Percentiles rank a stretch among this genome's conserved stretches.
Conservation (phyloP, 2,329 filamentous ascomycete species). For the Helicocarpus griseus region DNA sequence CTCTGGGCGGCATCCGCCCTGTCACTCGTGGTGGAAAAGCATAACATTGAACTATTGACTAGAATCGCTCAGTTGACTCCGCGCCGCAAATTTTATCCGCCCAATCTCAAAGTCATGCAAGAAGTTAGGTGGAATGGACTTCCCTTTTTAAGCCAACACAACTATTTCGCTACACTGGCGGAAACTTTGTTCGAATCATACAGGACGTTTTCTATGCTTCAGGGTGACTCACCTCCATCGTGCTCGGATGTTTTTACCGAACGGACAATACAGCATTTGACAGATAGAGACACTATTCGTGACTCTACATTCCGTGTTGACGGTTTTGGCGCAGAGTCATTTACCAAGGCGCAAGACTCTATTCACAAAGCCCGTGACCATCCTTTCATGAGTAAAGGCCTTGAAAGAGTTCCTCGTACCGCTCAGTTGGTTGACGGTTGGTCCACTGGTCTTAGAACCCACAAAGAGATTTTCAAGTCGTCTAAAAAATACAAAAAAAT, state of each 20-base stretch:
- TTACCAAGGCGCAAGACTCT: neutral
- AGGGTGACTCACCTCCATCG: neutral
- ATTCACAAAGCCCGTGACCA: slow-evolving; percentile 9
- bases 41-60: slow-evolving; percentile 27
- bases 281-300: neutral
- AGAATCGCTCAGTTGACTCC: slow-evolving; percentile 38
- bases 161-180: slow-evolving; percentile 9
- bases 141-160: slow-evolving; percentile 7
- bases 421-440: neutral
- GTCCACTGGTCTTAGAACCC: neutral
- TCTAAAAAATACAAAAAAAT: no score
- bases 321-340: neutral
- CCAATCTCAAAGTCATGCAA: slow-evolving; percentile 11
- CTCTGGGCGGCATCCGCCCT: slow-evolving; percentile 37
- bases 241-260: neutral
- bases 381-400: slow-evolving; percentile 1
- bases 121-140: slow-evolving; percentile 8
- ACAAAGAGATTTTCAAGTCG: no score
- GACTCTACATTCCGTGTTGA: neutral
- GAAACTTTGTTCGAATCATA: slow-evolving; percentile 7
- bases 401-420: neutral
- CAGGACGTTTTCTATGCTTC: slow-evolving; percentile 6
- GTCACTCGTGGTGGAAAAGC: slow-evolving; percentile 37
- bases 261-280: neutral
- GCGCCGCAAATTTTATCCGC: slow-evolving; percentile 33